Base-by-base conservation (phyloP, 1,284 basidiomycete genomes). In the Trichosporon sp. region DNA sequence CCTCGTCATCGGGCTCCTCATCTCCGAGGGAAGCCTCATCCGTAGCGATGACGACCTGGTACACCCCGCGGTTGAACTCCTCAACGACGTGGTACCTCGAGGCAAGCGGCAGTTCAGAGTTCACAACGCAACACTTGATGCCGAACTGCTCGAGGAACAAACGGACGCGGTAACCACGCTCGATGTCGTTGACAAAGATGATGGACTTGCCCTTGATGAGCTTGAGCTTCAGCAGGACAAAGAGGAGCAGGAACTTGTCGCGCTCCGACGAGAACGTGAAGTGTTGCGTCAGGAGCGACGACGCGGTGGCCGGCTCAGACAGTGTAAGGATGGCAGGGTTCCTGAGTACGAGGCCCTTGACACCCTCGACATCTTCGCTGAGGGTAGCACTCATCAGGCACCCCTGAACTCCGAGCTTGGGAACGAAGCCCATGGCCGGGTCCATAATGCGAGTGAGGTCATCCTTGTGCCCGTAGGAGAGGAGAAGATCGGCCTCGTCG, bases 371-470 rank as follows among this genome's bases (percentile, higher is more conserved):
- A 76, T 99, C 97, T 75, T 95, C 92, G 21, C 94, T 95, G 89
- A 99, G 91, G 0, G 97, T 99, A 2, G 97, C 97, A 79, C 92
- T 95, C 94, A 99, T 98, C 63, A 99, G 85, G 82, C 96, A 96
- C 8, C 92, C 93, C 81, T 99, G 97, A 76, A 92, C 93, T 29
- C 82, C 83, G 58, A 96, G 87, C 76, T 91, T 92, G 13, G 96
- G 95, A 6, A 99, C 86, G 76, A 88, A 90, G 62, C 83, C 84
- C 53, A 77, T 80, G 2, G 77, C 77, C 0, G 84, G 82, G 65
- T 86, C 87, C 73, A 98, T 89, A 63, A 99, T 92, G 68, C 91
- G 87, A 47, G 90, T 89, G 53, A 98, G 88, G 76, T 98, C 95
- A 74, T 93, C 91, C 75, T 95, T 92, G 78, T 99, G 94, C 5